A percentile compares a stretch with the other conserved stretches of the same genome.
Evolutionary conservation across 1,284 basidiomycete species (phyloP).

Genomic region (Melampsora americana): DNA sequence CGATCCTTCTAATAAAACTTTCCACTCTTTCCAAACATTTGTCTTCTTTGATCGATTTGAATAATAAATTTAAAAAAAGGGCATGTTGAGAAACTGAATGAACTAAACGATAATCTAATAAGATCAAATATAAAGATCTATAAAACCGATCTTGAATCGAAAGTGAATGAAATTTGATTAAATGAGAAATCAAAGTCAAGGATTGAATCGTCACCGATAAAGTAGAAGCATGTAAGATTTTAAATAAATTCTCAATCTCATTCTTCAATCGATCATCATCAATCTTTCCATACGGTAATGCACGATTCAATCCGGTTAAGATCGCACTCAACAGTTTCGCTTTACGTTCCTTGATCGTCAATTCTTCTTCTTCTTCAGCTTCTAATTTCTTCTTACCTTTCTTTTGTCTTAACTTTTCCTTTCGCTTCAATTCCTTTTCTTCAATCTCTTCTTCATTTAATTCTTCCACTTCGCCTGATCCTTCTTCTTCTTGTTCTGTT

Average conservation of each 20-base stretch:
- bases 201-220: slow-evolving; percentile 97
- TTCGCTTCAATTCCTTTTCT: slow-evolving; percentile 52
- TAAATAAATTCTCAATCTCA: slow-evolving; percentile 63
- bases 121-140: slow-evolving; percentile 80
- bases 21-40: slow-evolving; percentile 65
- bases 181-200: slow-evolving; percentile 84
- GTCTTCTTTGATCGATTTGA: slow-evolving; percentile 86
- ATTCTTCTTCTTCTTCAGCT: slow-evolving; percentile 56
- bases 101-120: slow-evolving; percentile 77
- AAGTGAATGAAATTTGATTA: slow-evolving; percentile 57
- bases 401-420: slow-evolving; percentile 53
- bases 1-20: slow-evolving; percentile 79
- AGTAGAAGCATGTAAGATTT: slow-evolving; percentile 80
- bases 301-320: slow-evolving; percentile 90
- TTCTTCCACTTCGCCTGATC: slow-evolving; percentile 49
- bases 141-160: slow-evolving; percentile 80
- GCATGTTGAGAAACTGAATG: slow-evolving; percentile 84
- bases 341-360: slow-evolving; percentile 73
- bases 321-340: slow-evolving; percentile 85
- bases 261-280: slow-evolving; percentile 58
- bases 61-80: slow-evolving; percentile 93
- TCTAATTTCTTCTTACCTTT: slow-evolving; percentile 51
- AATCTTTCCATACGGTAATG: slow-evolving; percentile 79
- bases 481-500: slow-evolving; percentile 51
- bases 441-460: slow-evolving; percentile 54